Evolutionary conservation across 2,329 filamentous ascomycete species (phyloP).

Genomic region (Talaromyces sp.): DNA sequence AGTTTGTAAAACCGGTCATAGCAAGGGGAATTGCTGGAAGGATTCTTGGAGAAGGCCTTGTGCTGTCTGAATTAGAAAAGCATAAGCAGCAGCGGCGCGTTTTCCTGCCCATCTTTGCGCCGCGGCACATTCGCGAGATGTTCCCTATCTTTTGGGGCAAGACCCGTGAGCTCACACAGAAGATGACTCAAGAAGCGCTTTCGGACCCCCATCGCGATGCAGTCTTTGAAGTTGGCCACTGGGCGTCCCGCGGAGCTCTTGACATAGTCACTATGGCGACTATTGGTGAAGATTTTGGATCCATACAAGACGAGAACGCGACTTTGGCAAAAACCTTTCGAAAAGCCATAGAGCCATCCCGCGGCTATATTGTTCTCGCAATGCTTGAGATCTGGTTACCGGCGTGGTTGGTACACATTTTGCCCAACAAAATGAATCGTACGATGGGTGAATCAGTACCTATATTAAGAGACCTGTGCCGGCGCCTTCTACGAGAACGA

Average conservation of each 20-base stretch:
- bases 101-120: slow-evolving; percentile 55
- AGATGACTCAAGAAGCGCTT: neutral
- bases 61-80: slow-evolving; percentile 78
- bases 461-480: neutral
- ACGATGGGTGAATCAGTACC: neutral
- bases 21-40: slow-evolving; percentile 5
- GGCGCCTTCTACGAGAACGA: slow-evolving; percentile 1
- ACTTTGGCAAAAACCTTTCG: slow-evolving; percentile 45
- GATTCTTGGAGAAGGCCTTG: slow-evolving; percentile 33
- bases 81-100: slow-evolving; percentile 69
- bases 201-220: slow-evolving; percentile 26
- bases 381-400: slow-evolving; percentile 8
- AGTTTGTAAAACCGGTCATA: slow-evolving; percentile 1
- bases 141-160: slow-evolving; percentile 78
- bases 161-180: slow-evolving; percentile 18
- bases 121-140: slow-evolving; percentile 64
- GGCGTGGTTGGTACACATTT: slow-evolving; percentile 3
- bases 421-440: neutral
- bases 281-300: slow-evolving; percentile 64
- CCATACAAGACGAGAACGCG: slow-evolving; percentile 58
- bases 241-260: slow-evolving; percentile 65
- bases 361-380: neutral
- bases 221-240: slow-evolving; percentile 57
- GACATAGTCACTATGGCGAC: slow-evolving; percentile 69
- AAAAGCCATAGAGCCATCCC: slow-evolving; percentile 1